Conservation (phyloP, 2,329 filamentous ascomycete species). For the Alternaria sp. region DNA sequence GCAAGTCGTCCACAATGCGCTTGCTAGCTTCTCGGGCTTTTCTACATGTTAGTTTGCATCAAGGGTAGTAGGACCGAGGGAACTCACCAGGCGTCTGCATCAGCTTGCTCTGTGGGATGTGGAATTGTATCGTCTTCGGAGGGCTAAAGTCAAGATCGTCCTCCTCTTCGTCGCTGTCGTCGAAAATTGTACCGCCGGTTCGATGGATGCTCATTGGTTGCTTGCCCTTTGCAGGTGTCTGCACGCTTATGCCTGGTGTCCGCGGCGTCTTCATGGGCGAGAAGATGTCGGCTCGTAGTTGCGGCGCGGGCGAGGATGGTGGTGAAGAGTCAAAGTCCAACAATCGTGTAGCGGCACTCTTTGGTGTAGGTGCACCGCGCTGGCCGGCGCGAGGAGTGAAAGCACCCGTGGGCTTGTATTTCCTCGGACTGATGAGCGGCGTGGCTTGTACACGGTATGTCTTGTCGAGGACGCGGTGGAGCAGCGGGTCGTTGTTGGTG, state of each 20-base stretch:
- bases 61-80: rapidly evolving
- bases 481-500: slow-evolving; percentile 73
- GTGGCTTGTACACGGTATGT: slow-evolving; percentile 94
- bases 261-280: slow-evolving; percentile 72
- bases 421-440: slow-evolving; percentile 73
- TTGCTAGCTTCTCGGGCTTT: slow-evolving; percentile 80
- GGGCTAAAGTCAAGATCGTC: slow-evolving; percentile 72
- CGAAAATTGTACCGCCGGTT: slow-evolving; percentile 62
- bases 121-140: slow-evolving; percentile 91
- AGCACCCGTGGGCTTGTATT: slow-evolving; percentile 52
- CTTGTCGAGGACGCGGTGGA: slow-evolving; percentile 94
- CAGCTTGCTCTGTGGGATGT: slow-evolving; percentile 77
- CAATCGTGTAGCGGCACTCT: slow-evolving; percentile 31
- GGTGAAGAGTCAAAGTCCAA: slow-evolving; percentile 54
- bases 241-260: slow-evolving; percentile 85
- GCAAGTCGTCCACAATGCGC: slow-evolving; percentile 80
- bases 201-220: slow-evolving; percentile 60
- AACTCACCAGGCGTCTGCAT: slow-evolving; percentile 80
- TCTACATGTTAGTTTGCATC: slow-evolving; percentile 7
- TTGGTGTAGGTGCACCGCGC: slow-evolving; percentile 36
- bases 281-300: slow-evolving; percentile 86
- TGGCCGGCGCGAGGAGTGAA: slow-evolving; percentile 50
- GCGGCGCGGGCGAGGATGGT: slow-evolving; percentile 71
- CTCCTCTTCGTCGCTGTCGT: slow-evolving; percentile 76
- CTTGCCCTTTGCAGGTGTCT: slow-evolving; percentile 67